Conservation (phyloP, 805 yeast genomes). For the Candida nonsorbophila region DNA sequence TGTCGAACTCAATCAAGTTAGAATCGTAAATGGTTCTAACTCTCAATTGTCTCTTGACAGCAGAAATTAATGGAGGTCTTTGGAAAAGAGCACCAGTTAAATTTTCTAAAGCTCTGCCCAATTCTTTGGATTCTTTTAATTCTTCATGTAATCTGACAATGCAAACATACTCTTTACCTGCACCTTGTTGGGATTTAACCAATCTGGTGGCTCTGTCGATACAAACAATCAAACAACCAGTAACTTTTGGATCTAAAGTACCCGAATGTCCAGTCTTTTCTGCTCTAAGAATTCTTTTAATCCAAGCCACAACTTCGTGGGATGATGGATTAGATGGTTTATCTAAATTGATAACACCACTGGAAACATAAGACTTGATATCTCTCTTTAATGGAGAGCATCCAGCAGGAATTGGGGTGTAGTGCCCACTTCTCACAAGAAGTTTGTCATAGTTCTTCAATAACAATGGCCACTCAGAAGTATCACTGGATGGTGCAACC, state of each 20-base stretch:
- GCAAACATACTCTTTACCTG: conserved; percentile 99
- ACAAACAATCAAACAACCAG: conserved; percentile 98
- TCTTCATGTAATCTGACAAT: conserved; percentile 94
- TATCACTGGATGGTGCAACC: conserved; percentile 71
- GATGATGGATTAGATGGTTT: conserved; percentile 98
- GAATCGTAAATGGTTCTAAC: conserved; percentile 97
- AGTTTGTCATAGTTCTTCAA: conserved; percentile 91
- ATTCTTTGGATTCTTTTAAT: conserved; percentile 81
- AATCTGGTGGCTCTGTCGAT: conserved; percentile 96
- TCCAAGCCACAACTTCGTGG: conserved; percentile 99
- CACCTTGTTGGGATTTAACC: conserved; percentile 98
- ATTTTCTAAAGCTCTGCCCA: conserved; percentile 84
- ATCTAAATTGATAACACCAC: conserved; percentile 96
- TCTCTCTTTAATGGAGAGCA: conserved; percentile 93
- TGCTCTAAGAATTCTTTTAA: conserved; percentile 88
- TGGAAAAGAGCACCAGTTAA: conserved; percentile 98
- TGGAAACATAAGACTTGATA: conserved; percentile 78
- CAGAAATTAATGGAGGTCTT: conserved; percentile 98
- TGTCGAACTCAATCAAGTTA: conserved; percentile 91
- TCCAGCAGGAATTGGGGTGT: conserved; percentile 96
- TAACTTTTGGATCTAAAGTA: conserved; percentile 97
- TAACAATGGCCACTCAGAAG: conserved; percentile 93
- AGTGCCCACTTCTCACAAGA: conserved; percentile 92
- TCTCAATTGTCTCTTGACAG: conserved; percentile 98
- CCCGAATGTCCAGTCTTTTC: conserved; percentile 99